These are phyloP conservation scores for Apiospora saccharicola DNA, from an alignment of 2,329 filamentous ascomycete species.

Conservation along the genomic window DNA sequence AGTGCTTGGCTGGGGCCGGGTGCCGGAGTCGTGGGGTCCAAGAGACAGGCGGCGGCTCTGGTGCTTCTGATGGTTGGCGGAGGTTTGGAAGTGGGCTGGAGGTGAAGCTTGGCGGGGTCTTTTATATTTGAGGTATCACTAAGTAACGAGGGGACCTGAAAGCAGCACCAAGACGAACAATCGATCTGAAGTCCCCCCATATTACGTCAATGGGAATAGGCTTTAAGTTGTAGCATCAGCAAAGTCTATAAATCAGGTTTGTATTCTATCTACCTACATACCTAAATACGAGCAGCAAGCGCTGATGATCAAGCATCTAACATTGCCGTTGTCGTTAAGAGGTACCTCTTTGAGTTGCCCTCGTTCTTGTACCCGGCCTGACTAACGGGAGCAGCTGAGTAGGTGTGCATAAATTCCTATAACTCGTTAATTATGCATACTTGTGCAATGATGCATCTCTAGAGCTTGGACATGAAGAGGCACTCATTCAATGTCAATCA, in stretches of 20 bases:
- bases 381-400: neutral
- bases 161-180: neutral
- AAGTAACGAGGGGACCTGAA: neutral
- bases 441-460: neutral
- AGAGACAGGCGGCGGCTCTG: conserved; percentile 13
- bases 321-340: neutral
- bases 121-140: neutral
- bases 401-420: neutral
- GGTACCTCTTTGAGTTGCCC: neutral
- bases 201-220: neutral
- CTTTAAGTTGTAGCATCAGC: neutral
- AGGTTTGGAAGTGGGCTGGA: conserved; percentile 9
- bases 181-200: neutral
- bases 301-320: neutral
- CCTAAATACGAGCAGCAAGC: neutral
- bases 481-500: neutral
- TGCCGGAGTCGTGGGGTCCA: conserved; percentile 15
- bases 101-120: conserved; percentile 17
- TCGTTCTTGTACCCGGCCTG: neutral
- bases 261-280: neutral
- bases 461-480: conserved; percentile 9
- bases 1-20: conserved; percentile 1
- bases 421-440: neutral
- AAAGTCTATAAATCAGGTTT: neutral
- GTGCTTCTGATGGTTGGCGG: conserved; percentile 1